Base-by-base conservation (phyloP, 2,329 filamentous ascomycete species). In the Beauveria varroae region DNA sequence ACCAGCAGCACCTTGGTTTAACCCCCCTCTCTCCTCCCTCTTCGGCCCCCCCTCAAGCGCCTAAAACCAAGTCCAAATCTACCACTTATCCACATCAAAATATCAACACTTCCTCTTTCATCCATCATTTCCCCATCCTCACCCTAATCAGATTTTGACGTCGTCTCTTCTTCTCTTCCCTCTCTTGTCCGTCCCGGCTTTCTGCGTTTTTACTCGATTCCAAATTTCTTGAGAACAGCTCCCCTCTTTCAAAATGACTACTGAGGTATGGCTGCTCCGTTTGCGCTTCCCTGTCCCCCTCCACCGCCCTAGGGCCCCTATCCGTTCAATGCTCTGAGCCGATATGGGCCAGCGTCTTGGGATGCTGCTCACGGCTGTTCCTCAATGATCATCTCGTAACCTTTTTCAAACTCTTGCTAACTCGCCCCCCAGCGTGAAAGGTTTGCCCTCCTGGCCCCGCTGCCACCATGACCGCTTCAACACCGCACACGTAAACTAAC, bases 361-460 rank as follows among this genome's bases (percentile, higher is more conserved):
- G 43, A 7, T 51, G 44, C 34, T 22, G 34, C 5, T 28, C 44
- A 28, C 22, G 12, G 30, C 22, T 22, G 10, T 18, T 26, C 28
- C 56, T 4, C 16, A 18, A 37, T 37, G 7, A 28, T 26, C 20
- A n/a, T 26, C 47, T 20, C 10, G 16, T 41, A 14, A 34, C 26
- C 12, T 5, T 20, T 55, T 5, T 8, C 24, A 41, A 22, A 40
- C 20, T 5, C 22, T 8, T 51, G 51, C 59, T 61, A 56, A 61
- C 58, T 55, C 58, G 16, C 20, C 22, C 53, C 50, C 28, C 68
- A 88, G 86, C 86, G 86, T 81, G 86, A 88, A 79, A 88, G 83
- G 86, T 88, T 86, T 74, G 77, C 78, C 65, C 63, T 64, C 59
- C 62, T 62, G 56, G 49, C 63, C 51, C 62, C 64, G 64, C 64